Percentiles rank a stretch among this genome's conserved stretches.
Evolutionary conservation across 495 filamentous ascomycete species (phyloP).

Genomic region (Melanomma pulvis-pyrius): DNA sequence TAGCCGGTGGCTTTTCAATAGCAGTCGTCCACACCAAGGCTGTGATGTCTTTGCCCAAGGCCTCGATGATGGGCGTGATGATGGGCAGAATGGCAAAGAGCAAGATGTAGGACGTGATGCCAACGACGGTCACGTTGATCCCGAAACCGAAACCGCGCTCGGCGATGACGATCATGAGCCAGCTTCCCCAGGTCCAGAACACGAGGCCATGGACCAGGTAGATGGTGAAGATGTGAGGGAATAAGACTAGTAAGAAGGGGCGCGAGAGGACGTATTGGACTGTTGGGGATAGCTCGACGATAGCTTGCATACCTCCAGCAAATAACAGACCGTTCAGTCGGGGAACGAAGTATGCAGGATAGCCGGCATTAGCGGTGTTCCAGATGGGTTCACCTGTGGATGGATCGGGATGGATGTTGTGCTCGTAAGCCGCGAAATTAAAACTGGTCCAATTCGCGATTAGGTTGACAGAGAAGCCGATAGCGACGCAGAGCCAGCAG

Average conservation of each 20-base stretch:
- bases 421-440: constrained; percentile 43
- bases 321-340: constrained; percentile 48
- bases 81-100: constrained; percentile 24
- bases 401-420: constrained; percentile 47
- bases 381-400: constrained; percentile 39
- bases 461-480: constrained; percentile 42
- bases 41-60: constrained; percentile 34
- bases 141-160: constrained; percentile 22
- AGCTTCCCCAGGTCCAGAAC: constrained; percentile 47
- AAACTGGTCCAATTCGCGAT: constrained; percentile 38
- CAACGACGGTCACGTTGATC: constrained; percentile 30
- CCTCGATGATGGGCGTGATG: constrained; percentile 33
- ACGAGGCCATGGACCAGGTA: constrained; percentile 51
- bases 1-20: constrained; percentile 23
- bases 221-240: constrained; percentile 53
- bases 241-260: constrained; percentile 44
- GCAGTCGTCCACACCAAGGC: constrained; percentile 32
- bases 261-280: constrained; percentile 44
- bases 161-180: constrained; percentile 33
- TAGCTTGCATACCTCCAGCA: constrained; percentile 43
- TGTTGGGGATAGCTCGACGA: constrained; percentile 46
- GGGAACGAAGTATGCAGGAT: constrained; percentile 48
- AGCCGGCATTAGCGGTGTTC: constrained; percentile 37
- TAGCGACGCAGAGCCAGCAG: constrained; percentile 32
- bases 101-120: constrained; percentile 26